Percentiles rank a stretch among this genome's conserved stretches.
Evolutionary conservation across 768 basidiomycete species (phyloP).

Genomic region (Mrakia frigida): DNA sequence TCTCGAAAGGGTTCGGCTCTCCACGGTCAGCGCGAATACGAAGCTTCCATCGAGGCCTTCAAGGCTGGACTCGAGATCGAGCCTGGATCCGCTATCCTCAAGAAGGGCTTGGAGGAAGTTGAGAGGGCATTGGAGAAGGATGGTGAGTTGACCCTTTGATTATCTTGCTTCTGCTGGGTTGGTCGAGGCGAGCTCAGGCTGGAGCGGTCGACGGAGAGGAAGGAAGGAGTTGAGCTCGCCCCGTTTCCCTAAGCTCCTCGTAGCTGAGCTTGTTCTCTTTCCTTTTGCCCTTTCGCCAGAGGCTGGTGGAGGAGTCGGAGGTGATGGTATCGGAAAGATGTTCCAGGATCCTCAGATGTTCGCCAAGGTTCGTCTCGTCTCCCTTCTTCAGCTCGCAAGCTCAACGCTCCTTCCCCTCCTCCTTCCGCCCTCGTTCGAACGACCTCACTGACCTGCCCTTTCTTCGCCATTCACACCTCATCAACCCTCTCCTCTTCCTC

Average conservation of each 20-base stretch:
- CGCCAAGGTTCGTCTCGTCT: constrained; percentile 49
- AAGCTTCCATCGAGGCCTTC: constrained; percentile 64
- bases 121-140: constrained; percentile 69
- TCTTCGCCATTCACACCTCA: not conserved
- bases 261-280: not conserved
- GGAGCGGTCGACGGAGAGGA: not conserved
- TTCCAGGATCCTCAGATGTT: constrained; percentile 80
- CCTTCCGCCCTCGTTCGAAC: not conserved
- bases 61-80: constrained; percentile 75
- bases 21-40: constrained; percentile 71
- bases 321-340: constrained; percentile 61
- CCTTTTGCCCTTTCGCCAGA: constrained; percentile 27
- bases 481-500: not conserved
- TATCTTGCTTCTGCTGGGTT: not conserved
- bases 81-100: constrained; percentile 65
- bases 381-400: not conserved
- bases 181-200: not conserved
- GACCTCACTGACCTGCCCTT: not conserved
- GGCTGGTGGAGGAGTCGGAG: constrained; percentile 48
- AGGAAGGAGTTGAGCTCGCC: not conserved
- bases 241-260: not conserved
- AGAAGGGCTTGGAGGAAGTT: constrained; percentile 85
- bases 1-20: constrained; percentile 88
- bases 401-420: not conserved
- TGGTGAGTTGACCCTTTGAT: not conserved